These are phyloP conservation scores for Dalbergia oliveri DNA, from an alignment of 306 rosid species.

Conservation along the genomic window DNA sequence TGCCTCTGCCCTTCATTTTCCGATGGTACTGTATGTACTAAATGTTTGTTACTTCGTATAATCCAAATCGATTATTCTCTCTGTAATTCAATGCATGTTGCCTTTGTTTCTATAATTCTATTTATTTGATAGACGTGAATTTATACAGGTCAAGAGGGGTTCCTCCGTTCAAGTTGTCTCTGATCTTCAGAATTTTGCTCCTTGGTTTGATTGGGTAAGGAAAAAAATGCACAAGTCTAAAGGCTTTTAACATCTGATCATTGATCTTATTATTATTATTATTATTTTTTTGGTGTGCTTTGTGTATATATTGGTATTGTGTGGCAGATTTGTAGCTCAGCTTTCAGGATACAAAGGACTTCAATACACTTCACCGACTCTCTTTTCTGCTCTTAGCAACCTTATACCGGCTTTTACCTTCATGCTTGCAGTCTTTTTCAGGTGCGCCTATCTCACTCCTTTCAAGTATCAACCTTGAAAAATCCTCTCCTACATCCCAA, in stretches of 20 bases:
- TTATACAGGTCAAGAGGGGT: constrained; percentile 58
- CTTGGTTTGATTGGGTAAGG: constrained; percentile 65
- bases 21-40: constrained; percentile 45
- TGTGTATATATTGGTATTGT: not conserved
- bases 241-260: not conserved
- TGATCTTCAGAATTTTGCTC: constrained; percentile 52
- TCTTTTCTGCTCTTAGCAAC: constrained; percentile 54
- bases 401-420: constrained; percentile 70
- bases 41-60: not conserved
- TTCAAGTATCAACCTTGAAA: not conserved
- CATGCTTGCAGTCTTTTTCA: constrained; percentile 64
- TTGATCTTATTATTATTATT: too few species aligned
- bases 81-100: not conserved
- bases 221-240: not conserved
- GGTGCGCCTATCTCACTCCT: constrained; percentile 41
- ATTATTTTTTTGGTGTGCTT: not conserved
- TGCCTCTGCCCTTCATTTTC: constrained; percentile 60
- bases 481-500: not conserved
- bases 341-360: constrained; percentile 62
- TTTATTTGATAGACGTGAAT: not conserved
- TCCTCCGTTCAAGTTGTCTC: constrained; percentile 52
- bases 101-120: not conserved
- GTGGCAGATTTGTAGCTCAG: constrained; percentile 47
- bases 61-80: not conserved
- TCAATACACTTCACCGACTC: constrained; percentile 64